These are phyloP conservation scores for Wallacemonas rigidus DNA, from an alignment of 208 protist species.

Conservation along the genomic window DNA sequence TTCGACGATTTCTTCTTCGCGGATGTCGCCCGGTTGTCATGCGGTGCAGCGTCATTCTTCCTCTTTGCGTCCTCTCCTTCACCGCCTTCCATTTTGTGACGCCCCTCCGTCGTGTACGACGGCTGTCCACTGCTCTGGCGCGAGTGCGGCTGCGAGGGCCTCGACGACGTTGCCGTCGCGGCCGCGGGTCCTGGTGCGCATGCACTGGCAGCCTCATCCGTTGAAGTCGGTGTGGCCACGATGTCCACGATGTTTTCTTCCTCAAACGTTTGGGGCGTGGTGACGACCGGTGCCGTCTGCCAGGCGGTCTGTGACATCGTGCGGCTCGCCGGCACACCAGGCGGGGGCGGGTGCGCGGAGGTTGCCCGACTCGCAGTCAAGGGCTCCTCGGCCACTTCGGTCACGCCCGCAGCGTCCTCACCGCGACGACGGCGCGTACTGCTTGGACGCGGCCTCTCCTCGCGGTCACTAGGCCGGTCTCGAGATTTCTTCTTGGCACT, in stretches of 20 bases:
- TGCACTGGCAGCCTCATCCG: not conserved
- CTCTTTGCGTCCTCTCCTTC: too few species aligned
- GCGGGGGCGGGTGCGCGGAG: conserved; percentile 11
- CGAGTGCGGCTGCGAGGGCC: not conserved
- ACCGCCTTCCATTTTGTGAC: too few species aligned
- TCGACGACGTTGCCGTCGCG: not conserved
- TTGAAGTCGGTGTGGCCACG: not conserved
- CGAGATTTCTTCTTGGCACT: conserved; percentile 14
- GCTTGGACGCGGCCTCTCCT: not conserved
- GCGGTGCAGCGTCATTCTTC: not conserved
- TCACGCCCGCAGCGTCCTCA: not conserved
- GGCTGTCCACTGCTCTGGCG: conserved; percentile 3
- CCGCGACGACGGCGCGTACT: conserved; percentile 13
- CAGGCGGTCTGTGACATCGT: conserved; percentile 8
- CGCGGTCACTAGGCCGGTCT: not conserved
- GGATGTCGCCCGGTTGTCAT: not conserved
- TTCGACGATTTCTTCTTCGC: not conserved
- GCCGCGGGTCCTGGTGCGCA: not conserved
- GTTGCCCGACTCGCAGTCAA: not conserved
- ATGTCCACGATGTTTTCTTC: not conserved
- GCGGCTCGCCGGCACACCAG: conserved; percentile 8
- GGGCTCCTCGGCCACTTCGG: not conserved
- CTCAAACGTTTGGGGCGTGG: not conserved
- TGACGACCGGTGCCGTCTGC: not conserved
- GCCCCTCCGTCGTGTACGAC: not conserved